These are phyloP conservation scores for Parafenestella ontariensis DNA, from an alignment of 2,329 filamentous ascomycete species.

Conservation along the genomic window DNA sequence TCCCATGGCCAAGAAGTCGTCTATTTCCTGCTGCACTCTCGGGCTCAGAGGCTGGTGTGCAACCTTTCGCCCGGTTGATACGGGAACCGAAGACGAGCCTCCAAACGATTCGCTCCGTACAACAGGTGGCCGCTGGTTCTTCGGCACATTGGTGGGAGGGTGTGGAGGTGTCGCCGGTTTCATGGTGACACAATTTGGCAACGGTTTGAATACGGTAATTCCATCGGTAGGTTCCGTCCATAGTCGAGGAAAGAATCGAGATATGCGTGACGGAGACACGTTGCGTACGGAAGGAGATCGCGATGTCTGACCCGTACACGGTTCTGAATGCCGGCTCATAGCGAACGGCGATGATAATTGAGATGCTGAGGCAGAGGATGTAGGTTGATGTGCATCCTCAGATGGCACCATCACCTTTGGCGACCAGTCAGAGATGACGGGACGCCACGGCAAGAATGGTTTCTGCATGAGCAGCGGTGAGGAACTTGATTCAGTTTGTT, in stretches of 20 bases:
- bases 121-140: not conserved
- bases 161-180: slow-evolving; percentile 9
- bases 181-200: slow-evolving; percentile 2
- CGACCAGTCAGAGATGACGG: no score
- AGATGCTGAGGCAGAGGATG: no score
- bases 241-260: not conserved
- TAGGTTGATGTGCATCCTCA: no score
- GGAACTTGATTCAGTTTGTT: not conserved
- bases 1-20: slow-evolving; percentile 27
- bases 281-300: not conserved
- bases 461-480: not conserved
- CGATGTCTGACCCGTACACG: not conserved
- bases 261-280: not conserved
- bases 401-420: no score
- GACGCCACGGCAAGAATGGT: not conserved
- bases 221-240: not conserved
- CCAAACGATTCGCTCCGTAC: not conserved
- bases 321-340: not conserved
- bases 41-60: not conserved
- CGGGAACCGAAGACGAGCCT: not conserved
- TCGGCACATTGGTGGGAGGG: slow-evolving; percentile 7
- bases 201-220: not conserved
- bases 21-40: slow-evolving; percentile 6
- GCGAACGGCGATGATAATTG: not conserved
- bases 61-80: not conserved